These are phyloP conservation scores for Massariosphaeria phaeospora DNA, from an alignment of 495 filamentous ascomycete species.

Conservation along the genomic window DNA sequence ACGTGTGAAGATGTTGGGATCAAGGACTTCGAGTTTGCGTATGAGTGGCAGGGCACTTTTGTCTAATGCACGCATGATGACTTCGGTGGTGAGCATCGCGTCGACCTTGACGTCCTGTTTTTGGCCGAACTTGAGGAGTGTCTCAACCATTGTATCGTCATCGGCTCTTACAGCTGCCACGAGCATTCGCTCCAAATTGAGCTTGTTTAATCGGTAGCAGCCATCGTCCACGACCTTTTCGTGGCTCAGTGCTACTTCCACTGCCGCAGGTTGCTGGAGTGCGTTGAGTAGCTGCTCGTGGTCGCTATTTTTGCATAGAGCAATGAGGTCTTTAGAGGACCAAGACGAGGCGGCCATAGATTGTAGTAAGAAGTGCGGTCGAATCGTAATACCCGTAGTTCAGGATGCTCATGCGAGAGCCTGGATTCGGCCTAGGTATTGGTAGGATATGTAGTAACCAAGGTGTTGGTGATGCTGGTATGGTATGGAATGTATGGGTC, in stretches of 20 bases:
- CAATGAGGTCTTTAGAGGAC: neutral
- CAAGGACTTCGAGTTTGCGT: neutral
- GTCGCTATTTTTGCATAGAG: neutral
- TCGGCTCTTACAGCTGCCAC: neutral
- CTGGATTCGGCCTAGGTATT: too few species aligned
- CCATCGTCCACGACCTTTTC: neutral
- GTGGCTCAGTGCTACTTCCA: neutral
- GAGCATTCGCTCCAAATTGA: conserved; percentile 2
- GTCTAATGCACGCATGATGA: neutral
- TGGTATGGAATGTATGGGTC: too few species aligned
- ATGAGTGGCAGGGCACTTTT: neutral
- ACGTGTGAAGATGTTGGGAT: neutral
- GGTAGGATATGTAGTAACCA: too few species aligned
- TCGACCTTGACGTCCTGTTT: neutral
- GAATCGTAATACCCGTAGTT: too few species aligned
- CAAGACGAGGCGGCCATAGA: neutral
- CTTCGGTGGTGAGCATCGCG: neutral
- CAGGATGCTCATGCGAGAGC: too few species aligned
- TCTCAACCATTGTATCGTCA: neutral
- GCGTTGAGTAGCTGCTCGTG: neutral
- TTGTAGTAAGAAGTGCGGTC: too few species aligned
- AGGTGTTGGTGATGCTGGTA: too few species aligned
- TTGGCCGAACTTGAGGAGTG: conserved; percentile 1
- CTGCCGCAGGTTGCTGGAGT: neutral
- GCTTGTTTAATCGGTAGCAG: neutral